These are phyloP conservation scores for Fulvia fulva DNA, from an alignment of 2,329 filamentous ascomycete species.

Conservation along the genomic window DNA sequence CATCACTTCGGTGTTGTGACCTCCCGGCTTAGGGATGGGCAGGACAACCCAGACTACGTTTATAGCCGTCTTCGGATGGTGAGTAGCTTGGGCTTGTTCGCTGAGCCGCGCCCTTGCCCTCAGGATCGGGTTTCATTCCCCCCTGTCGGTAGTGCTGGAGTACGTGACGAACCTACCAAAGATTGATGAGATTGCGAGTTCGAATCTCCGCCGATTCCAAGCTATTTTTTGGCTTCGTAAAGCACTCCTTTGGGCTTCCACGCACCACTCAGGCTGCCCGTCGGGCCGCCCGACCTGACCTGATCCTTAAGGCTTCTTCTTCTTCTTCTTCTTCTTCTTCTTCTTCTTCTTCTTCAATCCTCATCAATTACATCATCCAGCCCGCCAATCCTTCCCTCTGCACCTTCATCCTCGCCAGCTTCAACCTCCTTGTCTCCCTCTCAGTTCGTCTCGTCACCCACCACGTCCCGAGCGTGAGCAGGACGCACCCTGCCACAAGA, in stretches of 20 bases:
- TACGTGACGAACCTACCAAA: neutral
- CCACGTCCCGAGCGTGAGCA: conserved; percentile 5
- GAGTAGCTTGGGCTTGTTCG: neutral
- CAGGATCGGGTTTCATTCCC: neutral
- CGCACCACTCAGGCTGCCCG: too few relatives aligned
- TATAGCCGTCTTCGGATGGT: neutral
- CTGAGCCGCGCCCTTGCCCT: neutral
- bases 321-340: neutral
- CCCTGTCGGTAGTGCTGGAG: neutral
- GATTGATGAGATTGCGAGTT: neutral
- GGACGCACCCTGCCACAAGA: conserved; percentile 3
- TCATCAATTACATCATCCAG: neutral
- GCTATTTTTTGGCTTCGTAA: neutral
- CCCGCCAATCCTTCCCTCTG: neutral
- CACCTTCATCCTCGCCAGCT: neutral
- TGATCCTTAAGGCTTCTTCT: too few relatives aligned
- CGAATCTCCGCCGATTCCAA: neutral
- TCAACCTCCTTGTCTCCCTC: neutral
- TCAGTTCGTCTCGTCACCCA: conserved; percentile 1
- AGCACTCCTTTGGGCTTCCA: too few relatives aligned
- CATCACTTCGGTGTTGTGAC: neutral
- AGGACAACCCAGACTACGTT: neutral
- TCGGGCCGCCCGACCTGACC: too few relatives aligned
- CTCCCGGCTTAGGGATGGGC: neutral
- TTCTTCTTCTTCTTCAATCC: neutral